phyloP scores from a whole-genome alignment of 208 protist genomes.

The Willaertia magna region DNA sequence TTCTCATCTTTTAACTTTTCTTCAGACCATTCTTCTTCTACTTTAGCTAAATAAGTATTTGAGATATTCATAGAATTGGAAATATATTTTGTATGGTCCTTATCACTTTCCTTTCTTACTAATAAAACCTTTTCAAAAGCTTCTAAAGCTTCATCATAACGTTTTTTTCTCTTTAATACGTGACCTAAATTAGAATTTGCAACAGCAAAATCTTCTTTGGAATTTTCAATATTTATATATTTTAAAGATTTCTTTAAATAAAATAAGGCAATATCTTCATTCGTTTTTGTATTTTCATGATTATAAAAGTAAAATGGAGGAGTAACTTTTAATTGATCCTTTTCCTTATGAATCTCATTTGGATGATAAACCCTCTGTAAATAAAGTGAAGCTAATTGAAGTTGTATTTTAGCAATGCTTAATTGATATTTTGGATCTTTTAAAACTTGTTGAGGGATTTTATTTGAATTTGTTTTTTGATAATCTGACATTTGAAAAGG shows the following conservation, averaged over 20 bases:
- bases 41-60: not conserved
- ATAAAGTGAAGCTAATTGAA: not conserved
- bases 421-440: not conserved
- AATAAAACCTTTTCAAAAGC: not conserved
- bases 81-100: not conserved
- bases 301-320: not conserved
- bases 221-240: not conserved
- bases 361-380: not conserved
- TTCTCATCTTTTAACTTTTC: too few species aligned
- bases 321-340: not conserved
- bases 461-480: not conserved
- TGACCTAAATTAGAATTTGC: not conserved
- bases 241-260: not conserved
- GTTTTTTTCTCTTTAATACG: not conserved
- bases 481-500: not conserved
- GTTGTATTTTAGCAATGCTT: not conserved
- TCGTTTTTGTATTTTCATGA: not conserved
- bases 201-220: not conserved
- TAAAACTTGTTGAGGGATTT: not conserved
- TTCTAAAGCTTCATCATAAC: not conserved
- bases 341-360: not conserved
- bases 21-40: not conserved
- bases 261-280: not conserved
- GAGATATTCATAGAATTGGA: not conserved
- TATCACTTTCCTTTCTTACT: not conserved